Base-by-base conservation (phyloP, 1,139 yeast genomes). In the Suhomyces panamericanus region DNA sequence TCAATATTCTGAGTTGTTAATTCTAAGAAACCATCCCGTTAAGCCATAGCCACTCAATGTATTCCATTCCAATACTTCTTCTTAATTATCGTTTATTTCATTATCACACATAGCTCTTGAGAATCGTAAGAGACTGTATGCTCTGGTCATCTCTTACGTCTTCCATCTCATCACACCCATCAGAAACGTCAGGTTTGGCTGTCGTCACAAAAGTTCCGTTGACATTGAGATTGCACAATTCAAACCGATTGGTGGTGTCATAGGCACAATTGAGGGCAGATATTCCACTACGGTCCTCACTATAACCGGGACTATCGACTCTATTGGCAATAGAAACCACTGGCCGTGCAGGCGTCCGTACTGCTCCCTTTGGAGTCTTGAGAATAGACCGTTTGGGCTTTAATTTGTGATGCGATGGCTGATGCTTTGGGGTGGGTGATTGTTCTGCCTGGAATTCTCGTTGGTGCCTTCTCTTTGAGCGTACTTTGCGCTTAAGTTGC, bases 391-490 rank as follows among this genome's bases (percentile, higher is more conserved):
- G 59, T 53, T 71, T 70, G 0, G 79, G 79, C 50, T 72, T 67
- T 32, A 74, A 57, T 1, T 60, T 64, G 40, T 69, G 70, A 53
- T 74, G 79, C 13, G 74, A 69, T 2, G 79, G 79, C 44, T 66
- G 63, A 47, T 70, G 75, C 47, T 73, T 73, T 0, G 76, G 78
- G 0, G 73, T 68, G 0, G 77, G 77, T 1, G 75, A 69, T n/a
- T 40, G 37, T 30, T 51, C 54, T 14, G 49, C 32, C 16, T 42
- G 42, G 31, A 41, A 47, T 11, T 26, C 41, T 14, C 32, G 49
- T n/a, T 39, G 43, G 16, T 43, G 44, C 30, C 39, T 41, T 33
- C 46, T 49, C 46, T 40, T 33, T 9, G 42, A 13, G 16, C 28
- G 15, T 11, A 40, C 49, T 52, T 56, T 59, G 38, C 49, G 38